Conservation (phyloP, 179 eudicot genomes). For the Beta macrorhiza region DNA sequence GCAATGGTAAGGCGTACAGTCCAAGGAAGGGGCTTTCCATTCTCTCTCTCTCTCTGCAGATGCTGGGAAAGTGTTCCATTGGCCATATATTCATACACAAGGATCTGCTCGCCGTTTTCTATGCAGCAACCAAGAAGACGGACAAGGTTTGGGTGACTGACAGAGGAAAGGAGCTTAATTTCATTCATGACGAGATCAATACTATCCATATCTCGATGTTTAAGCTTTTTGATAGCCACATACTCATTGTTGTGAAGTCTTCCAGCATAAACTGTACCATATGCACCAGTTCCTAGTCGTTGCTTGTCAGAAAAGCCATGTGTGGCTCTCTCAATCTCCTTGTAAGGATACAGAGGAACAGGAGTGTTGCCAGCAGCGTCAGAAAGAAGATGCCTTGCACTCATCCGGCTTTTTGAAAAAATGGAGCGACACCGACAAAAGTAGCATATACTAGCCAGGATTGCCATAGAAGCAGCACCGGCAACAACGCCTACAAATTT, state of each 20-base stretch:
- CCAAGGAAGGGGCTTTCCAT: constrained; percentile 79
- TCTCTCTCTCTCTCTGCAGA: constrained; percentile 48
- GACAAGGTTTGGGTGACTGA: constrained; percentile 48
- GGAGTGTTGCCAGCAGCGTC: constrained; percentile 67
- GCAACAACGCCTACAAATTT: constrained; percentile 51
- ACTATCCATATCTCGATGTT: constrained; percentile 63
- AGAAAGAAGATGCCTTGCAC: constrained; percentile 54
- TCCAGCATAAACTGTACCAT: constrained; percentile 96
- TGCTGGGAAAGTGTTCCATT: constrained; percentile 90
- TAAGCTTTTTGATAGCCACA: constrained; percentile 81
- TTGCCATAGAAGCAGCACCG: constrained; percentile 50
- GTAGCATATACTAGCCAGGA: constrained; percentile 42
- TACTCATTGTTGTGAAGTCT: constrained; percentile 61
- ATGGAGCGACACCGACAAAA: constrained; percentile 43
- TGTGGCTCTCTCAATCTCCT: constrained; percentile 85
- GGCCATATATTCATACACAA: constrained; percentile 89
- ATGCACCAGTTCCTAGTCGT: constrained; percentile 89
- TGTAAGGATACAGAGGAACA: constrained; percentile 65
- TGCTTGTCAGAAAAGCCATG: constrained; percentile 69
- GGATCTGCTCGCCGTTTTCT: constrained; percentile 84
- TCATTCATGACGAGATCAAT: constrained; percentile 66
- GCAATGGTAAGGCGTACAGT: constrained; percentile 47
- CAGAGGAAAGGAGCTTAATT: constrained; percentile 46
- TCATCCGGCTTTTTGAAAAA: constrained; percentile 37
- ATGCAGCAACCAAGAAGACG: constrained; percentile 58